Conservation (phyloP, 768 basidiomycete species). For the Boletus speciosus region DNA sequence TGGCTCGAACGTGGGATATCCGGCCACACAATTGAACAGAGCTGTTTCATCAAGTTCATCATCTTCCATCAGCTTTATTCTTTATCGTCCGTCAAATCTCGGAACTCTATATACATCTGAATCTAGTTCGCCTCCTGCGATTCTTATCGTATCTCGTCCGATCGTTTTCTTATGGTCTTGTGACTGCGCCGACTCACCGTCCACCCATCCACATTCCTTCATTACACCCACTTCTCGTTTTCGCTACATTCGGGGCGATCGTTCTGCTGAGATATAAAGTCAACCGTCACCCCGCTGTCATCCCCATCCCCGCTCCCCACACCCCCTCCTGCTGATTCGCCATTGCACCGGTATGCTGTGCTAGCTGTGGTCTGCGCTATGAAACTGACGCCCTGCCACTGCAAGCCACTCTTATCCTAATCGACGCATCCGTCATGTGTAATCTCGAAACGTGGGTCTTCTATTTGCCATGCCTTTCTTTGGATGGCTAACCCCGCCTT, state of each 20-base stretch:
- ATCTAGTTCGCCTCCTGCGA: conserved; percentile 10
- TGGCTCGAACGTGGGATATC: conserved; percentile 3
- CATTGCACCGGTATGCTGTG: conserved; percentile 18
- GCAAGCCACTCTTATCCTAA: conserved; percentile 4
- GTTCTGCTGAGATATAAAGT: conserved; percentile 31
- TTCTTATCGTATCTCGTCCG: conserved; percentile 31
- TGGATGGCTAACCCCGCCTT: conserved; percentile 25
- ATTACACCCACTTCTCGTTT: conserved; percentile 13
- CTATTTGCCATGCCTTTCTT: conserved; percentile 16
- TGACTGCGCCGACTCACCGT: conserved; percentile 21
- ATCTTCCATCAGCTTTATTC: conserved; percentile 11
- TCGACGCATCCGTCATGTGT: conserved; percentile 41
- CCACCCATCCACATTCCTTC: conserved; percentile 12
- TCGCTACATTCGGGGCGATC: conserved; percentile 15
- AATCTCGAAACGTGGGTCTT: conserved; percentile 50
- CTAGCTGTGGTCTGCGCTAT: neutral
- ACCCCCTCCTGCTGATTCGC: conserved; percentile 7
- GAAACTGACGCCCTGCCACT: conserved; percentile 1
- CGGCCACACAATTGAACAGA: neutral
- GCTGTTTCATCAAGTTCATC: conserved; percentile 7
- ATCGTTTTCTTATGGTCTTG: conserved; percentile 31
- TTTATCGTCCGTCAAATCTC: conserved; percentile 20
- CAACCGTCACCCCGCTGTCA: conserved; percentile 11
- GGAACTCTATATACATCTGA: conserved; percentile 15
- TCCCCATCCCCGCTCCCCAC: conserved; percentile 12